Base-by-base conservation (phyloP, 257 asterid genomes). In the Leonotis leonurus region DNA sequence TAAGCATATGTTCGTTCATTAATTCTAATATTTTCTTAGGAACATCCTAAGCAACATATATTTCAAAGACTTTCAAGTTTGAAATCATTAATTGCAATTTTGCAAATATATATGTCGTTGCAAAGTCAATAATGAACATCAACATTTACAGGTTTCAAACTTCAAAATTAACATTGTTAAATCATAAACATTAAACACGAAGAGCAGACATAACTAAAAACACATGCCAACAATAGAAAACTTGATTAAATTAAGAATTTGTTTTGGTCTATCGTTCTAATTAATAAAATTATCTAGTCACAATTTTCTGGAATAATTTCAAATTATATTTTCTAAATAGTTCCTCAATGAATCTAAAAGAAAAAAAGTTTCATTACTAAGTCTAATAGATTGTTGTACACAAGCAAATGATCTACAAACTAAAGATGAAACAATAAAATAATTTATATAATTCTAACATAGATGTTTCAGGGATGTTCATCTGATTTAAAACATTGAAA, bases 1-100 rank as follows among this genome's bases (percentile, higher is more conserved):
- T 87, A 30, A 93, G 87, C 32, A 94, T 94, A 18, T 90, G 96
- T 55, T 89, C 97, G 56, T 87, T 89, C 99, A 93, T 93, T 74
- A 89, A 60, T 70, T 93, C 97, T 75, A 93, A 70, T 66, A 93
- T 93, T 62, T 81, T 87, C 83, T 93, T 93, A 0, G 99, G 99
- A 37, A 89, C 99, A 4, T 94, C 96, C 81, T 93, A 96, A 89
- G 94, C 77, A 79, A 39, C n/a, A n/a, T n/a, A n/a, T 55, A 33
- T 72, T 13, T 29, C 32, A 58, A 25, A 55, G 27, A 29, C 60
- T 57, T 29, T 11, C 21, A 52, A 54, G 45, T 57, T 24, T 13
- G 32, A 52, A 59, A 56, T 21, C 35, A 35, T 52, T 59, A 29
- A 69, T n/a, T n/a, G n/a, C n/a, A n/a, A n/a, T n/a, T n/a, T n/a